Evolutionary conservation across 2,329 filamentous ascomycete species (phyloP).

Genomic region (Aspergillus arachidicola): DNA sequence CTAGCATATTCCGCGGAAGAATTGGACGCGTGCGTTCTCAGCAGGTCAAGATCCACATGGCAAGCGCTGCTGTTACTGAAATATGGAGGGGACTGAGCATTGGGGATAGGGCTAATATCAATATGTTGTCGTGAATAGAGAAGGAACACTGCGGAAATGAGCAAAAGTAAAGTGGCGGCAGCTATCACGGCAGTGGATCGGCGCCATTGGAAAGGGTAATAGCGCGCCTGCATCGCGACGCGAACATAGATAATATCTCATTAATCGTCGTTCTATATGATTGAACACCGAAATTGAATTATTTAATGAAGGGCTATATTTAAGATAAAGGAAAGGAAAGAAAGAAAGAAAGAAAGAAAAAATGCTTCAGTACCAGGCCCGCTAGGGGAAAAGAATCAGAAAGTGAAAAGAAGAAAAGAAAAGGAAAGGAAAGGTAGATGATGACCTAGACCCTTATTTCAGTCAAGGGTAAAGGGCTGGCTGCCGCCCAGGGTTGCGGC

Average conservation of each 20-base stretch:
- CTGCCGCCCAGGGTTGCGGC: not conserved
- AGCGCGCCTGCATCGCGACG: slow-evolving; percentile 17
- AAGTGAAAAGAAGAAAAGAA: not conserved
- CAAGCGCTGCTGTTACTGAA: slow-evolving; percentile 12
- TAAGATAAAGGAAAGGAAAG: not conserved
- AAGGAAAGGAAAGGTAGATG: not conserved
- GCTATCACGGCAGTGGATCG: slow-evolving; percentile 12
- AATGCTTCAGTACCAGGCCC: not conserved
- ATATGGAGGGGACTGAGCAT: not conserved
- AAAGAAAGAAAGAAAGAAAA: too few relatives aligned
- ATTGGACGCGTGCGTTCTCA: slow-evolving; percentile 19
- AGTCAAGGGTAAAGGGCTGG: not conserved
- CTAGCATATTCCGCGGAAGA: slow-evolving; percentile 19
- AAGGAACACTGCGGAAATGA: slow-evolving; percentile 11
- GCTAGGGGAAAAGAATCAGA: not conserved
- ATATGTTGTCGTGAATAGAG: slow-evolving; percentile 10
- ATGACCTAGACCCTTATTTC: not conserved
- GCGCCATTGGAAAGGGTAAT: slow-evolving; percentile 12
- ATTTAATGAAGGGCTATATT: not conserved
- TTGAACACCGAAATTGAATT: not conserved
- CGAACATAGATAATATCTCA: slow-evolving; percentile 13
- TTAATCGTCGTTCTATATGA: not conserved
- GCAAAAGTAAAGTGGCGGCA: slow-evolving; percentile 8
- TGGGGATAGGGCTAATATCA: not conserved
- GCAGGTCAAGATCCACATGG: slow-evolving; percentile 20